Base-by-base conservation (phyloP, 495 filamentous ascomycete genomes). In the Staphylotrichum longicolle region DNA sequence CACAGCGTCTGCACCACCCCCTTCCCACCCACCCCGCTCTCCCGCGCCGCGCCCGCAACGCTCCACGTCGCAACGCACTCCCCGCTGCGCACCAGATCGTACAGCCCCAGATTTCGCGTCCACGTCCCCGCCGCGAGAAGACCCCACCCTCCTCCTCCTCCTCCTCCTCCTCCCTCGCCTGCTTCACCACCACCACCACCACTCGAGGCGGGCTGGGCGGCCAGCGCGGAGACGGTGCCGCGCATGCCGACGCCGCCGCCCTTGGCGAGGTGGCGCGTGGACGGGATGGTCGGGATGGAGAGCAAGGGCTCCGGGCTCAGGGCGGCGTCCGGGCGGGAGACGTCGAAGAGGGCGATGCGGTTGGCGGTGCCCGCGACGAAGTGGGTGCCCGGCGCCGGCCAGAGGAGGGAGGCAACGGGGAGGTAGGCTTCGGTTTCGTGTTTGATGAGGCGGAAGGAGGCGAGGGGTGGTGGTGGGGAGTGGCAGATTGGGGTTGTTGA, bases 121-220 rank as follows among this genome's bases (percentile, higher is more conserved):
- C 89, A 89, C 2, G 91, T 96, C 1, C 92, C 94, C 0, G 90
- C 92, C 3, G 90, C 93, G 3, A 97, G 74, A 3, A 96, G 76
- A 10, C 77, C 60, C 60, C 54, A 44, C 5, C 60, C 52, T 2
- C 41, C 37, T 37, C 37, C 45, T n/a, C 57, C 1, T 15, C 49
- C 10, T 8, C 7, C 2, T n/a, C 57, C 1, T 15, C 49, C 10
- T 8, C 7, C 2, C 14, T 30, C 54, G 34, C 20, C 20, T 27
- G 20, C 20, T 27, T 27, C 20, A 27, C 20, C 20, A 27, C 20
- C 20, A 27, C 20, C 20, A 27, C 20, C 20, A 27, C 20, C 20
- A 27, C 20, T 27, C 20, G 20, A 27, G 20, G 30, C 66, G 61
- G 3, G 75, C 42, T 77, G 70, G 3, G 71, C 66, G 1, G 67